phyloP scores from a whole-genome alignment of 1,139 yeast genomes.

The Taphrina communis region DNA sequence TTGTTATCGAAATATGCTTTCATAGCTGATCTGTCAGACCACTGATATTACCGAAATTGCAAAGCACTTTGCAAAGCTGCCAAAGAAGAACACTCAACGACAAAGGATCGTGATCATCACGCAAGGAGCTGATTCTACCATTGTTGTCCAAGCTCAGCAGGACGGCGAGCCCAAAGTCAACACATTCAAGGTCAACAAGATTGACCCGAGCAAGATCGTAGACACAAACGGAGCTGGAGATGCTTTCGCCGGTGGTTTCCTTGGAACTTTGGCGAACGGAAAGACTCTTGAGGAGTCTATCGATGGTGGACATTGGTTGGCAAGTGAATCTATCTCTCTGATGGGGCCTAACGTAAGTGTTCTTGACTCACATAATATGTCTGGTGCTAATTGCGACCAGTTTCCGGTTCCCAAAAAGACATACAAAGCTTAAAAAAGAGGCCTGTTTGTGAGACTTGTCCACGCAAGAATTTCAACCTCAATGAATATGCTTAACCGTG shows the following conservation, averaged over 20 bases:
- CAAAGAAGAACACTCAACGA: constrained; percentile 72
- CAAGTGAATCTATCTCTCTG: constrained; percentile 86
- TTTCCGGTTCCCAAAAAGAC: constrained; percentile 38
- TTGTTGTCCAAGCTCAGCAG: constrained; percentile 60
- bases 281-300: constrained; percentile 65
- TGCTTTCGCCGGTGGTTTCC: constrained; percentile 97
- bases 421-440: constrained; percentile 14
- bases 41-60: constrained; percentile 79
- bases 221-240: constrained; percentile 99
- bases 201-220: constrained; percentile 68
- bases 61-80: constrained; percentile 75
- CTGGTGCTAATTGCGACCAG: background rate
- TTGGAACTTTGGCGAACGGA: constrained; percentile 84
- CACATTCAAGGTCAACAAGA: constrained; percentile 70
- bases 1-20: background rate
- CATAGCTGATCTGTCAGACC: constrained; percentile 51
- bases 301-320: constrained; percentile 97
- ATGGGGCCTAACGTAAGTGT: constrained; percentile 66
- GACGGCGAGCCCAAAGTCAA: constrained; percentile 56
- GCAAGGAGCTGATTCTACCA: constrained; percentile 80
- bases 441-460: background rate
- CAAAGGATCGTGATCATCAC: constrained; percentile 84
- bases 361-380: no score
- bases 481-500: background rate
- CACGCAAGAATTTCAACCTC: background rate